Base-by-base conservation (phyloP, 805 yeast genomes). In the Lachancea quebecensis region DNA sequence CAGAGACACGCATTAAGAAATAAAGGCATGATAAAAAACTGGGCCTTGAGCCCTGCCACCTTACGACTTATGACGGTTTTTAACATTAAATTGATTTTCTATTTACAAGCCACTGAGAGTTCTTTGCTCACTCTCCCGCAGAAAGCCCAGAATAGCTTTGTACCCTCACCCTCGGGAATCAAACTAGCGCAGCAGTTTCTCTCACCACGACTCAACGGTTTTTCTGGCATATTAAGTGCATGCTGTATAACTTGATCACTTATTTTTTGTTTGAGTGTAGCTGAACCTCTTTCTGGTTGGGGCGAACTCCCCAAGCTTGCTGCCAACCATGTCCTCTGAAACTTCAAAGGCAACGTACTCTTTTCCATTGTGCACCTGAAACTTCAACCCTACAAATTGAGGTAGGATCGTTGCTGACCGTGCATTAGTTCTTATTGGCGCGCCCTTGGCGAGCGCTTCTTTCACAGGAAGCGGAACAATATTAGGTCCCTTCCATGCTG, bases 271-370 rank as follows among this genome's bases (percentile, higher is more conserved):
- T 65, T 77, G 85, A 42, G 89, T 85, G 69, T 85, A 89, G 51
- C 77, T 79, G 67, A 86, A 87, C 62, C 83, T 79, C 77, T 87
- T 86, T 68, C 98, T 78, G 1, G 99, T 93, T 44, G 90, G 87
- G 1, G 95, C 95, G 71, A 87, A 93, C 65, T 91, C 97, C 1
- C 99, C 99, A 45, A 93, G 70, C 63, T 91, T 93, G 54, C 82
- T 78, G 15, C 99, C 99, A 49, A 93, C 96, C 99, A 93, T 93
- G 56, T 93, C 93, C 62, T 93, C 97, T 8, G 84, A 78, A 27
- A 93, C 77, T 53, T 82, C 87, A 43, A 93, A 75, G 42, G 88
- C 87, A 34, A 89, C 95, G 61, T 90, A 93, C 55, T 88, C 95
- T 61, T 84, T 86, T 27, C 99, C 99, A 67, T 93, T 93, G 68